Conservation (phyloP, 2,329 filamentous ascomycete genomes). For the Sporothrix euskadiensis region DNA sequence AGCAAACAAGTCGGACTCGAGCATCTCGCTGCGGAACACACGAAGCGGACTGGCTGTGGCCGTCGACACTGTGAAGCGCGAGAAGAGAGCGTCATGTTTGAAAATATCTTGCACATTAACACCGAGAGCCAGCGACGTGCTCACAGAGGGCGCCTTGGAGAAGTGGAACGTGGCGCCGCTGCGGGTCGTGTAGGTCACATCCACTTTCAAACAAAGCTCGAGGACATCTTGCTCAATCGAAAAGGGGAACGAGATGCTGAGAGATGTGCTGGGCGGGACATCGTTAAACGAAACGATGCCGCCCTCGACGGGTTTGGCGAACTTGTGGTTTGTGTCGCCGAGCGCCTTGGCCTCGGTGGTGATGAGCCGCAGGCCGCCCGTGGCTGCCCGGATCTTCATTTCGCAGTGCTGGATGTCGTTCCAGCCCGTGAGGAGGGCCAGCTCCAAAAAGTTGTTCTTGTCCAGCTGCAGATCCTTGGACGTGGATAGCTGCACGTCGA, state of each 20-base stretch:
- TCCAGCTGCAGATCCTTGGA: conserved; percentile 77
- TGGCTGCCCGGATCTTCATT: conserved; percentile 63
- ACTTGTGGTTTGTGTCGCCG: conserved; percentile 42
- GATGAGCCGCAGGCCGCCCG: conserved; percentile 64
- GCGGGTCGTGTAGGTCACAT: conserved; percentile 70
- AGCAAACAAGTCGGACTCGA: conserved; percentile 68
- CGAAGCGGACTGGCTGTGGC: conserved; percentile 73
- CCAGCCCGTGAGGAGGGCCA: conserved; percentile 72
- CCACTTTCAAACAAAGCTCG: conserved; percentile 72
- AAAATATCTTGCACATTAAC: conserved; percentile 98
- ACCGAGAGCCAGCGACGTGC: conserved; percentile 77
- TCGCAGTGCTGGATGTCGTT: conserved; percentile 65
- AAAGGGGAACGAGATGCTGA: conserved; percentile 73
- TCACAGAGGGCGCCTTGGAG: conserved; percentile 62
- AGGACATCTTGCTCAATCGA: conserved; percentile 75
- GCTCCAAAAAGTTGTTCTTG: conserved; percentile 72
- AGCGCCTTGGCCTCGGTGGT: conserved; percentile 60
- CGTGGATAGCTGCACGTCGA: conserved; percentile 67
- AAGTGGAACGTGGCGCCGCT: conserved; percentile 63
- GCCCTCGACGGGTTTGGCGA: conserved; percentile 51
- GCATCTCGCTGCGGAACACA: conserved; percentile 68
- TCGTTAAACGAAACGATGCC: conserved; percentile 54
- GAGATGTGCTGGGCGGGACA: conserved; percentile 47
- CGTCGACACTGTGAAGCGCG: conserved; percentile 86
- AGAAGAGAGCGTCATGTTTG: conserved; percentile 78